phyloP scores from a whole-genome alignment of 305 asterid species.

The Fraxinus platypoda region DNA sequence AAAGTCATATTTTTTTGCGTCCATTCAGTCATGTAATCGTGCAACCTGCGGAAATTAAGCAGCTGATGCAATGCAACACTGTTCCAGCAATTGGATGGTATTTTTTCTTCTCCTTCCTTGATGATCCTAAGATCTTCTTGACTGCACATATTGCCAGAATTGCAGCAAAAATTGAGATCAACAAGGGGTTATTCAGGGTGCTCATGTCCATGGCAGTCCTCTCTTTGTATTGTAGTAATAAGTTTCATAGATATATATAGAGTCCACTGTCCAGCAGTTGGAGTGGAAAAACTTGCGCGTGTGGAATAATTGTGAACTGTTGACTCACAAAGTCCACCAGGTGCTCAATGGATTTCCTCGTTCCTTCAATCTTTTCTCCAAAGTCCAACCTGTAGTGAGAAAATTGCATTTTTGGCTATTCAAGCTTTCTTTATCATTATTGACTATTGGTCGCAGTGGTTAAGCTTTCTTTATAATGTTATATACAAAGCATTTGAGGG shows the following conservation, averaged over 20 bases:
- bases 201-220: slow-evolving; percentile 4
- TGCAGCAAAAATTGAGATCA: slow-evolving; percentile 7
- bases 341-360: neutral
- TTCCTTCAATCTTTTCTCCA: neutral
- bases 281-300: neutral
- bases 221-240: neutral
- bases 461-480: neutral
- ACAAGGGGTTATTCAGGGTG: neutral
- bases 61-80: slow-evolving; percentile 9
- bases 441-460: neutral
- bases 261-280: neutral
- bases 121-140: slow-evolving; percentile 9
- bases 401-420: neutral
- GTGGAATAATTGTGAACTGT: neutral
- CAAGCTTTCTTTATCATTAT: neutral
- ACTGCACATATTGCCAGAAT: slow-evolving; percentile 2
- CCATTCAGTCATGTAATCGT: slow-evolving; percentile 15
- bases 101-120: slow-evolving; percentile 6
- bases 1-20: slow-evolving; percentile 13
- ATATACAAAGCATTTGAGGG: neutral
- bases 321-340: neutral
- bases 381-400: neutral
- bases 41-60: slow-evolving; percentile 11
- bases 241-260: neutral
- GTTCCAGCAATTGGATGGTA: slow-evolving; percentile 19